Conservation (phyloP, 305 asterid species). For the Rubia balearica region DNA sequence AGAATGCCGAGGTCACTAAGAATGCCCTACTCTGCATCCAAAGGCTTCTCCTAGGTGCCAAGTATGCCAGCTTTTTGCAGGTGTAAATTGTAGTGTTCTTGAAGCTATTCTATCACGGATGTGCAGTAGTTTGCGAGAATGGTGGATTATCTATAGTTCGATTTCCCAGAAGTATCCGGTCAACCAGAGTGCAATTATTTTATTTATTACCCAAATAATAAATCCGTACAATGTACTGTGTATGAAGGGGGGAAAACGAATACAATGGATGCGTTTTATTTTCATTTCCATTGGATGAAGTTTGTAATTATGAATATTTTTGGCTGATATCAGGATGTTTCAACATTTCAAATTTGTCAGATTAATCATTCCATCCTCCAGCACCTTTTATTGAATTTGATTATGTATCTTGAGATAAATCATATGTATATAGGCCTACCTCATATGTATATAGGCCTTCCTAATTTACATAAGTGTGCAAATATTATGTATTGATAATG, state of each 20-base stretch:
- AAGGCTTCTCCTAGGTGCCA: slow-evolving; percentile 92
- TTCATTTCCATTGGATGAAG: not conserved
- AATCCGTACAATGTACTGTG: not conserved
- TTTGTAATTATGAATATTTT: not conserved
- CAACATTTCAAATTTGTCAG: not conserved
- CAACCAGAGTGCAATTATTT: not conserved
- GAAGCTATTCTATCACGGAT: not conserved
- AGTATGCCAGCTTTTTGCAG: slow-evolving; percentile 93
- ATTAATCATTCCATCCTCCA: too few species aligned
- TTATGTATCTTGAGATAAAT: too few species aligned
- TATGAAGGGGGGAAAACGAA: too few species aligned
- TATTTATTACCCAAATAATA: not conserved
- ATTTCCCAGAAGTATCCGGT: not conserved
- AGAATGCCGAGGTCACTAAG: slow-evolving; percentile 78
- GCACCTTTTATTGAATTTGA: too few species aligned
- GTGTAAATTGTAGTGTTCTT: slow-evolving; percentile 24
- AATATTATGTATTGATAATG: too few species aligned
- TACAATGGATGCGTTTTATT: not conserved
- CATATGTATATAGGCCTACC: too few species aligned
- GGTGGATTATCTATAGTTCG: not conserved
- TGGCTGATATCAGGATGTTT: not conserved
- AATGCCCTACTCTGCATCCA: slow-evolving; percentile 93
- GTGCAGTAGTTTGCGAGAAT: slow-evolving; percentile 14
- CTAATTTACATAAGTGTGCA: too few species aligned
- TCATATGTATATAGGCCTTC: too few species aligned